Evolutionary conservation across 352 stramenopile genomes (phyloP).

Genomic region (Phytophthora pisi): DNA sequence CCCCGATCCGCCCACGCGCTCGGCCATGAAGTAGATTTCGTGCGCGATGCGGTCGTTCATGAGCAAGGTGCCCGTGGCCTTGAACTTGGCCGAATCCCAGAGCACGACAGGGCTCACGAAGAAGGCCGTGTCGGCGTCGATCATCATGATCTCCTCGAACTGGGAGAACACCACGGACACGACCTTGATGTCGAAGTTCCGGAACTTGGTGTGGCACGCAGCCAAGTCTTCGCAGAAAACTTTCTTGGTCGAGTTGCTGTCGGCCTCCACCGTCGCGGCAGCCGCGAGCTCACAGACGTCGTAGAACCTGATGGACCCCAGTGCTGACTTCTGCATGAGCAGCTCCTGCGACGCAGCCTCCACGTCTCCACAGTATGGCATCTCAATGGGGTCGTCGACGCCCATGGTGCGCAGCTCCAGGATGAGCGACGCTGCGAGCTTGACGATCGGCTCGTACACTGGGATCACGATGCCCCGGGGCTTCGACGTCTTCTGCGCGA

Average conservation of each 20-base stretch:
- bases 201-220: slow-evolving; percentile 38
- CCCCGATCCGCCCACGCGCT: slow-evolving; percentile 8
- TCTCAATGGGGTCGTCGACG: slow-evolving; percentile 34
- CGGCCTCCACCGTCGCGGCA: background rate
- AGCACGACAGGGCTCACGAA: slow-evolving; percentile 43
- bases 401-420: slow-evolving; percentile 35
- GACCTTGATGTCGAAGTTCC: slow-evolving; percentile 39
- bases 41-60: slow-evolving; percentile 53
- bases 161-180: slow-evolving; percentile 40
- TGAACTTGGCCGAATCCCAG: slow-evolving; percentile 38
- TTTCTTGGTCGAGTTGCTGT: slow-evolving; percentile 11
- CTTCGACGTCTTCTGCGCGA: slow-evolving; percentile 22
- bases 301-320: slow-evolving; percentile 31
- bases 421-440: slow-evolving; percentile 35
- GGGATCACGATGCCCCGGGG: slow-evolving; percentile 35
- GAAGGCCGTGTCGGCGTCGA: slow-evolving; percentile 52
- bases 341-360: background rate
- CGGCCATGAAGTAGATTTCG: slow-evolving; percentile 40
- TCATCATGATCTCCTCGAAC: slow-evolving; percentile 59
- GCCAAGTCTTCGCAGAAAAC: slow-evolving; percentile 39
- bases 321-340: slow-evolving; percentile 15
- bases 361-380: slow-evolving; percentile 49
- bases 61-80: slow-evolving; percentile 43
- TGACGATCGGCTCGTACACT: slow-evolving; percentile 38
- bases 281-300: slow-evolving; percentile 33